Conservation (phyloP, 2,329 filamentous ascomycete genomes). For the Leptosphaerulina australis region DNA sequence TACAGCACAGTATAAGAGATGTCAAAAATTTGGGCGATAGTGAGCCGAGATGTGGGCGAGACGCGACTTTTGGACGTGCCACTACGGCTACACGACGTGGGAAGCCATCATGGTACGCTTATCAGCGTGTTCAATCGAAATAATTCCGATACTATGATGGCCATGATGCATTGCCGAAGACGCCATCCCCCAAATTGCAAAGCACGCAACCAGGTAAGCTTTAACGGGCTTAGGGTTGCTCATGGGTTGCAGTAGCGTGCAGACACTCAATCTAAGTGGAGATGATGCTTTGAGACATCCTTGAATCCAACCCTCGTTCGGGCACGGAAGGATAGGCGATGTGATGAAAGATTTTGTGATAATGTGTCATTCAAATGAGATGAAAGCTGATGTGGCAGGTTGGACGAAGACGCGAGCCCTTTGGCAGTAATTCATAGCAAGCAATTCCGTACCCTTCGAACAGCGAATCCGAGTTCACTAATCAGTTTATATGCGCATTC, state of each 20-base stretch:
- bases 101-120: slow-evolving; percentile 28
- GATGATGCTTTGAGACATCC: slow-evolving; percentile 23
- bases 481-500: neutral
- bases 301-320: slow-evolving; percentile 9
- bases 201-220: slow-evolving; percentile 8
- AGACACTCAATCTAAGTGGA: slow-evolving; percentile 18
- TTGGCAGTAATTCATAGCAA: neutral
- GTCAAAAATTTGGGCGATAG: slow-evolving; percentile 12
- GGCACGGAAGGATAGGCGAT: slow-evolving; percentile 16
- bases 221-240: slow-evolving; percentile 8
- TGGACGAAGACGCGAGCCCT: neutral
- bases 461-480: neutral
- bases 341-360: neutral
- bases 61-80: slow-evolving; percentile 15
- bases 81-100: slow-evolving; percentile 8
- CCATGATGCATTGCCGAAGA: slow-evolving; percentile 24
- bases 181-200: slow-evolving; percentile 16
- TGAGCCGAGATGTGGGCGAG: slow-evolving; percentile 9
- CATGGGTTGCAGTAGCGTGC: slow-evolving; percentile 23
- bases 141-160: slow-evolving; percentile 28
- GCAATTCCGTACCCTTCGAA: neutral
- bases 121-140: slow-evolving; percentile 18
- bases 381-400: neutral
- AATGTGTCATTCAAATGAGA: slow-evolving; percentile 1
- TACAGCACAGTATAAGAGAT: slow-evolving; percentile 3